These are phyloP conservation scores for Pelargonium australe DNA, from an alignment of 441 rosid genomes.

Conservation along the genomic window DNA sequence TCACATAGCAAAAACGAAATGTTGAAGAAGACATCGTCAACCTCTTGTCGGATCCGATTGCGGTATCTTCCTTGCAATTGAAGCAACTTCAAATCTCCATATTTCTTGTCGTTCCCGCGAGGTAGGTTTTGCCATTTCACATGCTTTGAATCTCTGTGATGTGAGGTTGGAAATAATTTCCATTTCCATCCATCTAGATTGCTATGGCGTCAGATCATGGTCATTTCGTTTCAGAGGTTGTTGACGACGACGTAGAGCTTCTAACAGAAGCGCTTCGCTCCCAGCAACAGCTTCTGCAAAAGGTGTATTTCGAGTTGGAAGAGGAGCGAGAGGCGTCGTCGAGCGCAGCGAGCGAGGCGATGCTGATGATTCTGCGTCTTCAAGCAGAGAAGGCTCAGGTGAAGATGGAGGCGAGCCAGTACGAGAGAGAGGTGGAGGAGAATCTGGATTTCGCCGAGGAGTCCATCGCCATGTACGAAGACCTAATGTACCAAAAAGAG, in stretches of 20 bases:
- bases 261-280: background rate
- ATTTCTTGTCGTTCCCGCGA: too few relatives aligned
- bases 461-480: background rate
- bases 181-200: too few relatives aligned
- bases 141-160: too few relatives aligned
- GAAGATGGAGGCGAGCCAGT: conserved; percentile 1
- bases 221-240: too few relatives aligned
- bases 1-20: too few relatives aligned
- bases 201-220: too few relatives aligned
- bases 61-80: too few relatives aligned
- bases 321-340: background rate
- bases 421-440: conserved; percentile 1
- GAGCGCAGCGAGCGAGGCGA: background rate
- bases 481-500: background rate
- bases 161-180: too few relatives aligned
- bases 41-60: too few relatives aligned
- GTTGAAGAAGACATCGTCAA: too few relatives aligned
- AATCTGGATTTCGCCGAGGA: background rate
- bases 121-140: too few relatives aligned
- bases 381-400: background rate
- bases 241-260: background rate
- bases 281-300: background rate
- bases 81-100: too few relatives aligned
- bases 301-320: background rate
- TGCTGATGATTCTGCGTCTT: background rate